These are phyloP conservation scores for Aspergillus pseudoglaucus DNA, from an alignment of 2,329 filamentous ascomycete species.

Conservation along the genomic window DNA sequence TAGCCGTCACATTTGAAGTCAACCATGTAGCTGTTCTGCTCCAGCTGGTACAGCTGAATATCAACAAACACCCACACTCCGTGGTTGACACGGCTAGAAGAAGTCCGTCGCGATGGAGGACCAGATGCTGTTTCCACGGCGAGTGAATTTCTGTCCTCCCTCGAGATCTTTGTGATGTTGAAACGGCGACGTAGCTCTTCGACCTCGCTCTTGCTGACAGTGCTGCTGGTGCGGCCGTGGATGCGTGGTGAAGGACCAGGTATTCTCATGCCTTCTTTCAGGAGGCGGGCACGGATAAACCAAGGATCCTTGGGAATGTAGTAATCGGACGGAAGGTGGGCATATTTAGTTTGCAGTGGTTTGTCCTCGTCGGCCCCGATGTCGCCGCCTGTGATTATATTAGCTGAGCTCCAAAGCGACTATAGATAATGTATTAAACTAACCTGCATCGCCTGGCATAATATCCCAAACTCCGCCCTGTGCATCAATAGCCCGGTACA, in stretches of 20 bases:
- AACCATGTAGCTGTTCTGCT: constrained; percentile 85
- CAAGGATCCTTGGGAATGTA: constrained; percentile 88
- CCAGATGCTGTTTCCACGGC: constrained; percentile 17
- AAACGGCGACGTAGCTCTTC: constrained; percentile 36
- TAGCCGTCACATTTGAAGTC: constrained; percentile 99
- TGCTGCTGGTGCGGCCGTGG: constrained; percentile 21
- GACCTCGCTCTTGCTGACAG: constrained; percentile 36
- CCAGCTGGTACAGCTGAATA: constrained; percentile 93
- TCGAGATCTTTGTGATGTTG: constrained; percentile 27
- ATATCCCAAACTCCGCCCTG: constrained; percentile 84
- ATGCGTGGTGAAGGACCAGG: constrained; percentile 30
- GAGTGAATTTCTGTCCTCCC: constrained; percentile 25
- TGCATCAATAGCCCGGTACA: constrained; percentile 84
- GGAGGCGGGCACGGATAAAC: constrained; percentile 87
- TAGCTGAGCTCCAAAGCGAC: not conserved
- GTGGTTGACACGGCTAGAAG: constrained; percentile 47
- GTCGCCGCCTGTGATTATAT: not conserved
- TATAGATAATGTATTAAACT: constrained; percentile 4
- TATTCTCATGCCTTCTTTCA: constrained; percentile 67
- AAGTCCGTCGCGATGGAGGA: constrained; percentile 26
- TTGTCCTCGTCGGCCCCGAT: constrained; percentile 32
- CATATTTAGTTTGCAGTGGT: constrained; percentile 39
- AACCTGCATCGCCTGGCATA: constrained; percentile 38
- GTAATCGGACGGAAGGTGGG: constrained; percentile 54
- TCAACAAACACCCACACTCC: constrained; percentile 91